Evolutionary conservation across 768 basidiomycete genomes (phyloP), one percentile per base, ranked within the genome.

Genomic region (Tremella mesenterica): DNA sequence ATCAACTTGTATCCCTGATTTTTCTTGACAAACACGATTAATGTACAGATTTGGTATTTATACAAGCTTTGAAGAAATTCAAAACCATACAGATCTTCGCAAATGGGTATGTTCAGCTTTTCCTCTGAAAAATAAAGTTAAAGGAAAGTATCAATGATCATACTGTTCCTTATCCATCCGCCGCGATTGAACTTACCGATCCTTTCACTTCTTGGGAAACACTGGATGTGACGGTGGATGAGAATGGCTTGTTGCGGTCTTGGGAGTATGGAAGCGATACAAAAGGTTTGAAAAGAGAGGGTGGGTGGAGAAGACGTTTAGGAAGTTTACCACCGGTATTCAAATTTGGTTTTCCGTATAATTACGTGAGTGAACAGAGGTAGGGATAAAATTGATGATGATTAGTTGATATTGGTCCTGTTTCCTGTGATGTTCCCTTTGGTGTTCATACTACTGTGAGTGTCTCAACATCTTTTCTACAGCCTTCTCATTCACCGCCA

Each of bases 91-190:
- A 65, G 26, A 59, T 68, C 29, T 63, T 62, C 31, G 63, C 61
- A 20, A 65, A 64, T 58, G 66, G 54, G 64, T 65, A 16, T 44
- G 59, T 57, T 5, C 12, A 51, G 20, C 21, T 30, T 21, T 25
- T 18, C 9, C 25, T 27, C 36, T 1, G 18, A 14, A 10, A 10
- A 34, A 27, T 57, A 9, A 46, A 12, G 20, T 48, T 50, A n/a
- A 57, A 28, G 43, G 53, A n/a, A 4, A 57, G 60, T 5, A 50
- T 62, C 2, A 57, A 64, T 28, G 66, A 68, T 43, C 39, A 54
- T 27, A 61, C 66, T 4, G 63, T 65, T 1, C 62, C 66, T 8
- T 68, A 68, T 41, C 66, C 66, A 13, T 52, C 66, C 10, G 63
- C 64, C 3, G 54, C 64, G 12, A 63, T 65, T 44, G 52, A 56